These are phyloP conservation scores for Domatiomyces globalis DNA, from an alignment of 2,329 filamentous ascomycete genomes.

Conservation along the genomic window DNA sequence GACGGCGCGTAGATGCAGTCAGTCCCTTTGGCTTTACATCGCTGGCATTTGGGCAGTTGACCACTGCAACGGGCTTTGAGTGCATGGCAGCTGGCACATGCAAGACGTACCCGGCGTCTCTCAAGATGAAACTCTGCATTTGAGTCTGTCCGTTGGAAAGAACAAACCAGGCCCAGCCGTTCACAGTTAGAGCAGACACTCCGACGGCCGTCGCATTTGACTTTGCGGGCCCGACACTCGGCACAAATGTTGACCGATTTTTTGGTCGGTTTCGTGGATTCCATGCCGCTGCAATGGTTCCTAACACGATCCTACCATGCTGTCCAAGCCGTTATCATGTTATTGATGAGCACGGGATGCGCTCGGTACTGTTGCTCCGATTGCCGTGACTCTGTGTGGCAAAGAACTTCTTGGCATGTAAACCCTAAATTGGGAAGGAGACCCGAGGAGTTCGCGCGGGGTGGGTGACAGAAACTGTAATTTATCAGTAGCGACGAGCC, in stretches of 20 bases:
- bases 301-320: neutral
- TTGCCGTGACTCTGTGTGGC: no score
- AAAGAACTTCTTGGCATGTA: no score
- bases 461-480: no score
- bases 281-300: neutral
- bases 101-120: neutral
- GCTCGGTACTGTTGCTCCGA: no score
- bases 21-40: neutral
- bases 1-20: neutral
- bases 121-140: neutral
- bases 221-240: conserved; percentile 6
- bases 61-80: neutral
- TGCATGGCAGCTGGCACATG: neutral
- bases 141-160: neutral
- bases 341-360: no score
- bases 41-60: neutral
- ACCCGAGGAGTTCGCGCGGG: no score
- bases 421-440: no score
- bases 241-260: conserved; percentile 2
- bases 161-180: neutral
- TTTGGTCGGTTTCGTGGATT: neutral
- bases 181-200: neutral
- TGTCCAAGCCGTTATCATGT: no score
- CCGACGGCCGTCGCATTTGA: conserved; percentile 5
- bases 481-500: no score